phyloP scores from a whole-genome alignment of 352 stramenopile species.

The Saprolegnia diclina region DNA sequence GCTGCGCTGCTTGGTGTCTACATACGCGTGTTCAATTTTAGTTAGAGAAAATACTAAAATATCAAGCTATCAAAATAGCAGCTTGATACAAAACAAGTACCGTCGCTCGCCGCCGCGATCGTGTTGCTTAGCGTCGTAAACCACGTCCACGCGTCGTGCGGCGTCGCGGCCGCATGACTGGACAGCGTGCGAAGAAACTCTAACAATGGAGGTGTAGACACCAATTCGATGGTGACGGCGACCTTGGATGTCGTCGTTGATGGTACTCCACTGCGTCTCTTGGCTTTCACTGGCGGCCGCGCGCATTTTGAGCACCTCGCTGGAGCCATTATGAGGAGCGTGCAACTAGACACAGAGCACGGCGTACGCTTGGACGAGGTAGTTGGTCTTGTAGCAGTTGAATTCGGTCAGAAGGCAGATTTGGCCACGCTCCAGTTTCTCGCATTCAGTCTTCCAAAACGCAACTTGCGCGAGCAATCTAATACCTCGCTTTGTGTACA shows the following conservation, averaged over 20 bases:
- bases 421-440: neutral
- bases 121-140: no score
- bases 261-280: constrained; percentile 1
- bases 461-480: constrained; percentile 9
- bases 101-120: no score
- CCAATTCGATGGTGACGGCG: neutral
- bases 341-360: neutral
- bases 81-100: no score
- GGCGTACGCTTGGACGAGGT: constrained; percentile 10
- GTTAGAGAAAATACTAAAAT: no score
- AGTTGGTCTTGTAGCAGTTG: constrained; percentile 23
- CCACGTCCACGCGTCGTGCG: no score
- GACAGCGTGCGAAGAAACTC: neutral
- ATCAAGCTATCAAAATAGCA: no score
- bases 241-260: neutral
- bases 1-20: no score
- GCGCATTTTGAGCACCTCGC: neutral
- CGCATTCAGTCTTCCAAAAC: constrained; percentile 25
- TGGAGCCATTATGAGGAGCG: neutral
- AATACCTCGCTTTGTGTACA: neutral
- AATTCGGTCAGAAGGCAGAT: constrained; percentile 18
- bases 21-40: no score
- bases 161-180: no score
- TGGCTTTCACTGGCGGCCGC: neutral
- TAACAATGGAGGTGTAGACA: no score